phyloP scores from a whole-genome alignment of 2,329 filamentous ascomycete species.

The Clonostachys solani region DNA sequence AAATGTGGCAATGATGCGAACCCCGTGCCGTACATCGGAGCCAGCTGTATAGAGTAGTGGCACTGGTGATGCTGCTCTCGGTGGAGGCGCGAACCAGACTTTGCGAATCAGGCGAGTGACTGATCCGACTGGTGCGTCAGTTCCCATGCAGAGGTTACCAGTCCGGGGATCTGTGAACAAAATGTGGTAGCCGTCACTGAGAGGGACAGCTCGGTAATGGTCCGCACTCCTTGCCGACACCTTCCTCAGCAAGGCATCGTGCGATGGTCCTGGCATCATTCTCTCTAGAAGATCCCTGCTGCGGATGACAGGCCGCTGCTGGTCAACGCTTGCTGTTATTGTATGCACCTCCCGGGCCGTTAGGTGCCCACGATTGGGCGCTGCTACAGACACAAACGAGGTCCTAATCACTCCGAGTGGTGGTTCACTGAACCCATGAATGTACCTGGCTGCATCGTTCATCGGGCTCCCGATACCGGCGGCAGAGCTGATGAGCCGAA shows the following conservation, averaged over 20 bases:
- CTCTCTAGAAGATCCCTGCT: neutral
- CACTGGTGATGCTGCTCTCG: slow-evolving; percentile 16
- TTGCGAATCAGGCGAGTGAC: slow-evolving; percentile 50
- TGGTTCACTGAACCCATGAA: slow-evolving; percentile 14
- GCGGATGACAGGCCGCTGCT: neutral
- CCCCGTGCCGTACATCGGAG: slow-evolving; percentile 51
- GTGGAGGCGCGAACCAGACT: slow-evolving; percentile 41
- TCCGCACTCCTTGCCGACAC: slow-evolving; percentile 43
- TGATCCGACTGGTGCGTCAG: slow-evolving; percentile 51
- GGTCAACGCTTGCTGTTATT: neutral
- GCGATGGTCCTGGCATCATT: neutral
- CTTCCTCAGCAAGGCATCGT: slow-evolving; percentile 4
- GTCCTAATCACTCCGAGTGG: slow-evolving; percentile 10
- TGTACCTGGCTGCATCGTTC: slow-evolving; percentile 9
- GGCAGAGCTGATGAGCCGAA: slow-evolving; percentile 60
- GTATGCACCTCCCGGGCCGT: neutral
- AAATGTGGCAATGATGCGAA: slow-evolving; percentile 55
- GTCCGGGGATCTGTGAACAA: slow-evolving; percentile 59
- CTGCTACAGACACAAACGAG: slow-evolving; percentile 9
- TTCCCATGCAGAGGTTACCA: slow-evolving; percentile 54
- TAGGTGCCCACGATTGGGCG: neutral
- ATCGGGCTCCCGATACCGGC: slow-evolving; percentile 24
- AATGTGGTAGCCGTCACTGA: slow-evolving; percentile 62
- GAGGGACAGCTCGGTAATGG: slow-evolving; percentile 58
- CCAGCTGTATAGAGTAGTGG: slow-evolving; percentile 53